phyloP scores from a whole-genome alignment of 2,329 filamentous ascomycete genomes.

The Ploettnerulaceae sp. region DNA sequence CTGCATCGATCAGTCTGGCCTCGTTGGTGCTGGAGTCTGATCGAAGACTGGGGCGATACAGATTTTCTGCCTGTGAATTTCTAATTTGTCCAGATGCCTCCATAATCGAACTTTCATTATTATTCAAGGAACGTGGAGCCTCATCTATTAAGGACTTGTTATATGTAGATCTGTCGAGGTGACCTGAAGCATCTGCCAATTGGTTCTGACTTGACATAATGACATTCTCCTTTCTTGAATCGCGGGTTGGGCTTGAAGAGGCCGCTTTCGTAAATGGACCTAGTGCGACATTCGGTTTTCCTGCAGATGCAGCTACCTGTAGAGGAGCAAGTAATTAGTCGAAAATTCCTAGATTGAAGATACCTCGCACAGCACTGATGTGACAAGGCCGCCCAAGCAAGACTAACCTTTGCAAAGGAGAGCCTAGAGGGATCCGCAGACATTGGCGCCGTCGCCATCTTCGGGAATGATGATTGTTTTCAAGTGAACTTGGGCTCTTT shows the following conservation, averaged over 20 bases:
- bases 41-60: background rate
- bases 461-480: conserved; percentile 11
- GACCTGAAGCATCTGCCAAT: conserved; percentile 7
- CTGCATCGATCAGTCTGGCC: conserved; percentile 29
- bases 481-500: conserved; percentile 17
- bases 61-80: background rate
- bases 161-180: conserved; percentile 9
- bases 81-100: background rate
- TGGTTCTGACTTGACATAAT: conserved; percentile 9
- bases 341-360: background rate
- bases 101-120: background rate
- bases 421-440: conserved; percentile 50
- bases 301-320: conserved; percentile 48
- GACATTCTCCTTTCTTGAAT: conserved; percentile 27
- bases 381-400: background rate
- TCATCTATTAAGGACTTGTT: conserved; percentile 1
- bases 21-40: conserved; percentile 16
- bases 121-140: background rate
- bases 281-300: conserved; percentile 36
- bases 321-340: conserved; percentile 9
- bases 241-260: conserved; percentile 30
- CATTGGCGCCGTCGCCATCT: conserved; percentile 45
- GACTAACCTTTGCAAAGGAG: conserved; percentile 73
- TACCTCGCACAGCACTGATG: background rate
- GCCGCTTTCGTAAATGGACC: conserved; percentile 32